Evolutionary conservation across 2,329 filamentous ascomycete species (phyloP), one percentile per base, ranked within the genome.

Genomic region (Fusarium sp.): DNA sequence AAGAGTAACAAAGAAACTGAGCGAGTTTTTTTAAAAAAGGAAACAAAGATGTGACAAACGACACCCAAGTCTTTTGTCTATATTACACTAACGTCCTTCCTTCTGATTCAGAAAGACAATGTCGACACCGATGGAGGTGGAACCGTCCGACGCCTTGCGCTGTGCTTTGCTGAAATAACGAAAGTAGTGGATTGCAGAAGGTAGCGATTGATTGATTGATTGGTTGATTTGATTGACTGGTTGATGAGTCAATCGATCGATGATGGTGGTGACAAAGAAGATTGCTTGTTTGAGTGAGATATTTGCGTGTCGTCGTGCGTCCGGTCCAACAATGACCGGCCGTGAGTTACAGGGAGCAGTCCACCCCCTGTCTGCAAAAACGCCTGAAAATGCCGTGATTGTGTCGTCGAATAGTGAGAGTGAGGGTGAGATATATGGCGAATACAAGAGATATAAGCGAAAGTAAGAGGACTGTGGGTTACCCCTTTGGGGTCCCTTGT

Each of bases 61-160:
- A 31, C 29, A 57, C 65, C 13, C 18, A 36, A 61, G 57, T 68
- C 54, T 65, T 67, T 73, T 63, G 62, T 72, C 73, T 75, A 74
- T 70, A 75, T 75, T 75, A 74, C 70, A 75, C 65, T 74, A 71
- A 63, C 67, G 68, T 67, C 44, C 44, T 46, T 27, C 51, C 50
- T 46, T 46, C 20, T 51, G 46, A 46, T 46, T 51, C 46, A 50
- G 56, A 53, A 66, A 54, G 51, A 62, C 49, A 54, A 61, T 61
- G 60, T 56, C 58, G 59, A 54, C 61, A 51, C 54, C 62, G 64
- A 40, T 40, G 36, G 36, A 73, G 64, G 51, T 61, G 58, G 59
- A 60, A 64, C 65, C 67, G 50, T 69, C 69, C 61, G 66, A 74
- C 72, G 70, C 73, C 73, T 65, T 59, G 63, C 73, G 68, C 71